Evolutionary conservation across 371 early-diverging fungal genomes (phyloP), one percentile per base, ranked within the genome.

Genomic region (Blakeslea trispora): DNA sequence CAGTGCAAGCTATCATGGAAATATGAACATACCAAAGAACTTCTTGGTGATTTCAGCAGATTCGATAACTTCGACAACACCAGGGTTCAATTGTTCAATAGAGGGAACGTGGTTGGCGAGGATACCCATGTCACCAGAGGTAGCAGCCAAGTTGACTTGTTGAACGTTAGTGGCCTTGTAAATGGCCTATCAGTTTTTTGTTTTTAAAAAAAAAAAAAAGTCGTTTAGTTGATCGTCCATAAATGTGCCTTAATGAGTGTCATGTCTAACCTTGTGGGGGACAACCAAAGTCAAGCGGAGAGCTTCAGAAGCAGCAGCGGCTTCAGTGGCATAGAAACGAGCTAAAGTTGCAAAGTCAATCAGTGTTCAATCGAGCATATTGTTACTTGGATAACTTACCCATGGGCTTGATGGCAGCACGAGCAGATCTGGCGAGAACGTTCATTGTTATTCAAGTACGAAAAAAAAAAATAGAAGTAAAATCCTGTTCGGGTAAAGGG

Each of bases 101-200:
- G 91, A 87, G 28, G 98, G 95, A 58, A 98, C 96, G 86, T 98
- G 99, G 82, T 92, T 90, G 69, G 96, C 95, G 47, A 98, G 88
- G 65, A 98, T 90, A 95, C 98, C 99, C 92, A 98, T 92, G 73
- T 95, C 96, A 63, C 99, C 99, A 49, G 93, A 91, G 44, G 91
- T 87, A 24, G 95, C 90, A 47, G 95, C 83, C 73, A 97, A 74
- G 83, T 98, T 96, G 68, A 98, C 96, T 77, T 95, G 96, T 52
- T 88, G 85, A 55, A 93, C 96, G 68, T 86, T 85, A 53, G 72
- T 64, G 61, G 84, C 83, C 73, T 88, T 87, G 80, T 90, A 83
- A 49, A 96, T 63, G 55, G 90, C 66, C 87, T 88, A 37, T 5
- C 28, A 28, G 54, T n/a, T n/a, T 23, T 41, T 18, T 37, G 57